These are phyloP conservation scores for Collybia sp. DNA, from an alignment of 768 basidiomycete species.

Conservation along the genomic window DNA sequence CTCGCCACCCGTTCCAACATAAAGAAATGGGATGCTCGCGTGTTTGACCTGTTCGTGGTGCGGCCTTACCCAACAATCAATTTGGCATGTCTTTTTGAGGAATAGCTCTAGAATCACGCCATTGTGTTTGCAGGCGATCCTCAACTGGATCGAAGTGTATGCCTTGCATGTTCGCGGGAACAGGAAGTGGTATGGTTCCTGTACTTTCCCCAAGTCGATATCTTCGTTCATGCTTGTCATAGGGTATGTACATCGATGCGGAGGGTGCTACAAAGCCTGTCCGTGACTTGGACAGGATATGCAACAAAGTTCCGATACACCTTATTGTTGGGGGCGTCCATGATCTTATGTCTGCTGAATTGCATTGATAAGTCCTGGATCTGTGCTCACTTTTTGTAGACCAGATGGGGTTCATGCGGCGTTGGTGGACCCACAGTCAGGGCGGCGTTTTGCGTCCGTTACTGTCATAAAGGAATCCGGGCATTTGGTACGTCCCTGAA, in stretches of 20 bases:
- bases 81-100: background rate
- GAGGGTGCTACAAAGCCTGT: slow-evolving; percentile 53
- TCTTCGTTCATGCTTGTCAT: slow-evolving; percentile 1
- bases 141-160: slow-evolving; percentile 20
- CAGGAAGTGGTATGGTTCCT: slow-evolving; percentile 51
- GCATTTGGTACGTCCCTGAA: slow-evolving; percentile 18
- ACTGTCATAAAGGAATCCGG: slow-evolving; percentile 18
- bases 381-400: slow-evolving; percentile 9
- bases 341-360: slow-evolving; percentile 47
- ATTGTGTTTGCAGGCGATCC: slow-evolving; percentile 38
- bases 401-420: slow-evolving; percentile 24
- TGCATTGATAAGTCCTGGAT: background rate
- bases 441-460: slow-evolving; percentile 21
- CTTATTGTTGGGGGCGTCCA: slow-evolving; percentile 45
- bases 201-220: background rate
- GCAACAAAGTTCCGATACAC: slow-evolving; percentile 41
- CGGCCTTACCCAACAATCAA: slow-evolving; percentile 12
- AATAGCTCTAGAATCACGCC: slow-evolving; percentile 23
- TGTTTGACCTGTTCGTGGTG: slow-evolving; percentile 51
- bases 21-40: slow-evolving; percentile 46
- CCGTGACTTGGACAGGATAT: slow-evolving; percentile 34
- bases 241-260: slow-evolving; percentile 63
- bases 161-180: slow-evolving; percentile 51
- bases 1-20: slow-evolving; percentile 30
- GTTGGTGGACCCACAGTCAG: slow-evolving; percentile 21